Evolutionary conservation across 257 asterid genomes (phyloP), one percentile per base, ranked within the genome.

Genomic region (Scutellaria barbata): DNA sequence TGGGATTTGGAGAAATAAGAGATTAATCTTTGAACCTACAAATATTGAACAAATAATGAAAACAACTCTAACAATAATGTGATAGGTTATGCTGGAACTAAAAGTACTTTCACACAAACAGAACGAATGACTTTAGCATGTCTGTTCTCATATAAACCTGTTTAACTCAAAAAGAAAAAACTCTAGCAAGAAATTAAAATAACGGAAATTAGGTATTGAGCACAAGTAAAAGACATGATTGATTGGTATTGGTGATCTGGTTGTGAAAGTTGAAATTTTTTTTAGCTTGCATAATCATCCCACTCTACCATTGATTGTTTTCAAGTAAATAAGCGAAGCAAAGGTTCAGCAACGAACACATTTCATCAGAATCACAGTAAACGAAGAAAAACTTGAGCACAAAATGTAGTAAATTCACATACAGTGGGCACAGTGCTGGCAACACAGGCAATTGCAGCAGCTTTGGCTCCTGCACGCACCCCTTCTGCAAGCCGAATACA

Each of bases 361-460:
- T 30, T 30, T 1, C 2, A 30, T 30, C 35, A 30, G 35, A 30
- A 37, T 20, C 61, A 72, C 8, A 5, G 10, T 6, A 46, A 63
- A 63, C 5, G 16, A 17, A 55, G 47, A 39, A 48, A 37, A 13
- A 45, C 8, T 40, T 22, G 33, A 37, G 69, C 67, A 52, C 0
- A 39, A 57, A 60, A 77, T 57, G 14, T 22, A 12, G 48, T 20
- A 60, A 40, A 41, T 18, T 47, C 16, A 75, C 82, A 51, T 65
- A 89, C 96, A 76, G 90, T 89, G 43, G 96, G 96, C 37, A 89
- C 74, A 12, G 92, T 83, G 70, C 84, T 81, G 79, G 86, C 86
- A 68, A 89, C 86, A 71, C 83, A 87, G 6, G 96, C 83, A 77
- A 86, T 66, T 37, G 83, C 89, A 59, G 88, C 96, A 55, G 90